These are phyloP conservation scores for Oryza glaberrima DNA, from an alignment of 176 grass and related monocot species.

Conservation along the genomic window DNA sequence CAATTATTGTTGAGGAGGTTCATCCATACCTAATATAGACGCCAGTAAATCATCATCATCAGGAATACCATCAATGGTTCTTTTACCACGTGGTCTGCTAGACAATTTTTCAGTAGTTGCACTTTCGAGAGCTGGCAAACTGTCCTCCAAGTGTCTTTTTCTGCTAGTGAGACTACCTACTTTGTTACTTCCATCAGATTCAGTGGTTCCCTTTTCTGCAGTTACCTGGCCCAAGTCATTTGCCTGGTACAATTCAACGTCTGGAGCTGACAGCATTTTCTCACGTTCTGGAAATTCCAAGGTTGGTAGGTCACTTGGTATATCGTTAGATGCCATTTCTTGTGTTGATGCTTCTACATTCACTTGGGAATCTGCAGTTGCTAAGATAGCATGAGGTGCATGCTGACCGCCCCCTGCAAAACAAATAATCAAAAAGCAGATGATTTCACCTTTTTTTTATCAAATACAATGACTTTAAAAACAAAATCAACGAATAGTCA, in stretches of 20 bases:
- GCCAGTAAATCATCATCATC: constrained; percentile 89
- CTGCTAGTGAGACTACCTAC: constrained; percentile 71
- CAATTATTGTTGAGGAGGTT: constrained; percentile 30
- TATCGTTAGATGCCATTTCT: constrained; percentile 47
- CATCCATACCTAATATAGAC: constrained; percentile 80
- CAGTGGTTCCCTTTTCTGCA: constrained; percentile 75
- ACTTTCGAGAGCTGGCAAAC: constrained; percentile 60
- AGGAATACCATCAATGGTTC: constrained; percentile 59
- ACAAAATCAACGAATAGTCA: constrained; percentile 24
- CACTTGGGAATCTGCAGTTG: constrained; percentile 44
- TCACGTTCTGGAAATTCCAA: constrained; percentile 76
- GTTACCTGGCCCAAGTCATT: constrained; percentile 85
- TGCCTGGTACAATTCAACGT: constrained; percentile 46
- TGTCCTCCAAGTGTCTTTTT: constrained; percentile 82
- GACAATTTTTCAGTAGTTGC: constrained; percentile 69
- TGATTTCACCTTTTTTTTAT: constrained; percentile 6
- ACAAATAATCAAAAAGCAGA: constrained; percentile 14
- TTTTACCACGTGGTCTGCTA: constrained; percentile 62
- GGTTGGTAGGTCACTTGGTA: constrained; percentile 39
- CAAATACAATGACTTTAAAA: constrained; percentile 1
- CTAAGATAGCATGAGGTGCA: constrained; percentile 36
- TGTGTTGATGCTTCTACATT: constrained; percentile 40
- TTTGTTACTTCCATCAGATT: constrained; percentile 94
- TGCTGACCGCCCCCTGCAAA: constrained; percentile 44
- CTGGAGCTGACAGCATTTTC: constrained; percentile 76